Evolutionary conservation across 2,329 filamentous ascomycete species (phyloP), one percentile per base, ranked within the genome.

Genomic region (Westerdykella aurantiaca): DNA sequence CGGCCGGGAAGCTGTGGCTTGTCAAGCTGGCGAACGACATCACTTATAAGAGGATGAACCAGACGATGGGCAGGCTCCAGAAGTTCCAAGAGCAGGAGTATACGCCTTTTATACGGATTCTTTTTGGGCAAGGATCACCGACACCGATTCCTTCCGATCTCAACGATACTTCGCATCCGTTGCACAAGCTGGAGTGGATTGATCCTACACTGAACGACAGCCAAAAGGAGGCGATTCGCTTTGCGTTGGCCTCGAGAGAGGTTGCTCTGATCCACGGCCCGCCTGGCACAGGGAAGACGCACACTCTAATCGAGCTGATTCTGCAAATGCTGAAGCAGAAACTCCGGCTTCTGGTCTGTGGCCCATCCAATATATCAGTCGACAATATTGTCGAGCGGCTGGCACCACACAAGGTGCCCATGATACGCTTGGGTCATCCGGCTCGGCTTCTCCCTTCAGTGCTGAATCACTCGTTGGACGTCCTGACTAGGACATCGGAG

Each of bases 331-430:
- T 94, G 43, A 83, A 83, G 60, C 79, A 80, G 18, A 78, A 82
- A 29, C 77, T 83, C 42, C 81, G 89, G 1, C 75, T 97, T 10
- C 76, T 97, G 1, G 91, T 97, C n/a, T 97, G 93, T 58, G 93
- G 91, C 0, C 93, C 93, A 0, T 95, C 88, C 23, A 98, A 98
- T 64, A 90, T 98, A 55, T 93, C 88, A 0, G 93, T 98, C 1
- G 93, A 98, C 76, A 98, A 98, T 61, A 95, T 98, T 45, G 90
- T 96, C 7, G 93, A 98, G 69, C 82, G 93, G 6, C 78, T 97
- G 1, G 81, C 89, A 2, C 82, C 86, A 0, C 86, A 90, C 66
- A 89, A 88, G 58, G 76, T 96, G 1, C 85, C 88, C 0, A 88
- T 97, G 57, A 79, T 97, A 31, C 85, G 93, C 1, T 79, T 98